phyloP scores from a whole-genome alignment of 495 filamentous ascomycete species.

The Elaphomyces granulatus region DNA sequence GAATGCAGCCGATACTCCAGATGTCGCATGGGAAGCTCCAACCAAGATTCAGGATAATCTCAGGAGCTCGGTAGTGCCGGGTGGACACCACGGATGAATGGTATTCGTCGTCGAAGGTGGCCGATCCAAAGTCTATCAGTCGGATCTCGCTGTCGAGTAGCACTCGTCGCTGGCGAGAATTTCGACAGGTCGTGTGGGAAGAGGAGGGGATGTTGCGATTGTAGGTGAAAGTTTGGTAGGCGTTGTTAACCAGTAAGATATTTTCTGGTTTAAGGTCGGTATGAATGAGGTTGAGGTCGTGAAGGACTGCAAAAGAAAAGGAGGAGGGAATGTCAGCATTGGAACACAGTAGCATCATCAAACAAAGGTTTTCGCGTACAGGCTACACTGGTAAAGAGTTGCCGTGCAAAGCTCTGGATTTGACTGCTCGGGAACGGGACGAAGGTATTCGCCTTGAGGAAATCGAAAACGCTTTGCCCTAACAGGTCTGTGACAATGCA shows the following conservation, averaged over 20 bases:
- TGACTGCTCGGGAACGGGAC: conserved; percentile 98
- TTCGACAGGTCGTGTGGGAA: conserved; percentile 57
- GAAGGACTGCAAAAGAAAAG: conserved; percentile 56
- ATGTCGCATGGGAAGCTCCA: conserved; percentile 98
- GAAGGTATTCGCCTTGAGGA: conserved; percentile 86
- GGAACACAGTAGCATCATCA: too few species aligned
- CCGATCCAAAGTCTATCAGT: conserved; percentile 94
- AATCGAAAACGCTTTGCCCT: conserved; percentile 96
- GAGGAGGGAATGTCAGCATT: too few species aligned
- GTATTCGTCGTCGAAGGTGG: conserved; percentile 96
- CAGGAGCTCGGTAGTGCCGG: conserved; percentile 87
- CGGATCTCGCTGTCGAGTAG: conserved; percentile 92
- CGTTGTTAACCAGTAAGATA: conserved; percentile 79
- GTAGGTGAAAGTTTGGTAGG: conserved; percentile 94
- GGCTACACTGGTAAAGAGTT: conserved; percentile 94
- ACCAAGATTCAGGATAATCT: conserved; percentile 91
- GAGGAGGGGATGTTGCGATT: conserved; percentile 90
- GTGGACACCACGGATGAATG: conserved; percentile 96
- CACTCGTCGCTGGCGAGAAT: conserved; percentile 73
- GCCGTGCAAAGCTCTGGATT: conserved; percentile 91
- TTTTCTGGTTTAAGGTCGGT: conserved; percentile 98
- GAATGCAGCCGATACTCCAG: conserved; percentile 97
- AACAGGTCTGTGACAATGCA: conserved; percentile 97
- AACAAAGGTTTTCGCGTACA: conserved; percentile 47
- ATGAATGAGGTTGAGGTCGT: conserved; percentile 95